Evolutionary conservation across 2,329 filamentous ascomycete species (phyloP).

Genomic region (Periglandula ipomoeae): DNA sequence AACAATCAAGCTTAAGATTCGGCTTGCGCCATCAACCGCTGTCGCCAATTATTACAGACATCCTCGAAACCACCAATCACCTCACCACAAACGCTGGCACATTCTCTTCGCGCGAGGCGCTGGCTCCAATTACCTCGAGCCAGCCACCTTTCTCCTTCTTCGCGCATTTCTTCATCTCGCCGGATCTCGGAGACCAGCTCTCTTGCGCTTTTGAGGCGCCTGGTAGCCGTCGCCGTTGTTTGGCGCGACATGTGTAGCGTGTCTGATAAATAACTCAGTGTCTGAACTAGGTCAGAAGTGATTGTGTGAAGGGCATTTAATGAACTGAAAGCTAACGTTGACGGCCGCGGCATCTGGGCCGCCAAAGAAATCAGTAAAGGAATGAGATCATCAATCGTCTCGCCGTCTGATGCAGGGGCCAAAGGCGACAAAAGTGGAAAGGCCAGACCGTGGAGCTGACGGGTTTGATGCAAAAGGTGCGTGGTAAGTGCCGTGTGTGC

Average conservation of each 20-base stretch:
- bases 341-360: constrained; percentile 56
- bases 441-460: constrained; percentile 63
- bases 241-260: constrained; percentile 91
- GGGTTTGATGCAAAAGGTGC: constrained; percentile 66
- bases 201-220: constrained; percentile 70
- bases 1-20: constrained; percentile 32
- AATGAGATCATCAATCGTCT: constrained; percentile 59
- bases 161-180: constrained; percentile 70
- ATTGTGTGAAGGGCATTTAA: constrained; percentile 59
- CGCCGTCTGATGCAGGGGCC: constrained; percentile 50
- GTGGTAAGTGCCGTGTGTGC: constrained; percentile 66
- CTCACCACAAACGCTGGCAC: constrained; percentile 72
- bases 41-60: constrained; percentile 77
- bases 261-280: constrained; percentile 79
- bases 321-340: constrained; percentile 54
- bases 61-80: constrained; percentile 90
- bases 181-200: constrained; percentile 81
- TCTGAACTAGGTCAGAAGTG: constrained; percentile 65
- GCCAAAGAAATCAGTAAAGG: constrained; percentile 57
- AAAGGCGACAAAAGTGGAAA: constrained; percentile 64
- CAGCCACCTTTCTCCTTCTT: constrained; percentile 77
- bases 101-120: constrained; percentile 66
- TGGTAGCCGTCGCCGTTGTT: constrained; percentile 70
- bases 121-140: constrained; percentile 76
- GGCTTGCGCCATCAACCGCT: constrained; percentile 60